phyloP scores from a whole-genome alignment of 306 rosid genomes.

The cucumber (Cucumis sativus) region Cucumber_9930_V3 NC_026657.2:30098001-30098500 shows the following conservation, averaged over 20 bases:
- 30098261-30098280: constrained; percentile 78
- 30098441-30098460: neutral
- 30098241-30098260: constrained; percentile 66
- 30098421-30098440: neutral
- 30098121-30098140: constrained; percentile 53
- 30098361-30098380: neutral
- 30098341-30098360: neutral
- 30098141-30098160: constrained; percentile 60
- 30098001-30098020: constrained; percentile 97
- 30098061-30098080: constrained; percentile 82
- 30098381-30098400: neutral
- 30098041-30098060: constrained; percentile 97
- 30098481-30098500: constrained; percentile 2
- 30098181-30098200: constrained; percentile 35
- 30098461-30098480: neutral
- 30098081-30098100: constrained; percentile 60
- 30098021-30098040: constrained; percentile 98
- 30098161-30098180: constrained; percentile 77
- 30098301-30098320: neutral
- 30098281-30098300: constrained; percentile 33
- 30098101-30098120: constrained; percentile 83
- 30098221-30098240: constrained; percentile 72
- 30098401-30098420: neutral
- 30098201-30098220: constrained; percentile 81
- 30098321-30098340: neutral